A percentile compares a stretch with the other conserved stretches of the same genome.
Evolutionary conservation across 768 basidiomycete species (phyloP).

Genomic region (Sporobolomyces pararoseus): DNA sequence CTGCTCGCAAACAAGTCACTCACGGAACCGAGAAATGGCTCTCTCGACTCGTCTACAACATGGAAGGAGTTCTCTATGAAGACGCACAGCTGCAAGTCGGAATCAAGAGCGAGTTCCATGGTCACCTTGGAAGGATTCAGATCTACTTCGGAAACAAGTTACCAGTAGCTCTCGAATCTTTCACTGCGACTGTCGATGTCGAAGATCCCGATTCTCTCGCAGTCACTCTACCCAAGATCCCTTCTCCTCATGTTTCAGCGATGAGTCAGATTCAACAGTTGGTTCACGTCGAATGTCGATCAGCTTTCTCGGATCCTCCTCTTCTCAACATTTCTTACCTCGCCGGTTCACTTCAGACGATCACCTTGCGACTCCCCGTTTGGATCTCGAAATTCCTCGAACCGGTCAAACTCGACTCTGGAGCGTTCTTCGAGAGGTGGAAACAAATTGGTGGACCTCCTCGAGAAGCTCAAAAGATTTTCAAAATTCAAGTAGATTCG

Average conservation of each 20-base stretch:
- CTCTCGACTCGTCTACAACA: slow-evolving; percentile 59
- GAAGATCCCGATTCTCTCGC: slow-evolving; percentile 71
- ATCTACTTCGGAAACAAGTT: slow-evolving; percentile 96
- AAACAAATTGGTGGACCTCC: slow-evolving; percentile 93
- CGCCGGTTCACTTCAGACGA: slow-evolving; percentile 82
- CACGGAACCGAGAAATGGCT: slow-evolving; percentile 44
- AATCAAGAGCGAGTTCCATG: slow-evolving; percentile 92
- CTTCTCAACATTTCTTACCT: slow-evolving; percentile 83
- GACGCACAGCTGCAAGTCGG: slow-evolving; percentile 94
- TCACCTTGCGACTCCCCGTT: slow-evolving; percentile 79
- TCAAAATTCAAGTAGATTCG: slow-evolving; percentile 68
- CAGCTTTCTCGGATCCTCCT: slow-evolving; percentile 70
- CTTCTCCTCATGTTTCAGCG: slow-evolving; percentile 72
- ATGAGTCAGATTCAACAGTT: slow-evolving; percentile 88
- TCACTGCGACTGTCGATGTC: slow-evolving; percentile 73
- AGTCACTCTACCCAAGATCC: slow-evolving; percentile 83
- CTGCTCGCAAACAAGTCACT: slow-evolving; percentile 34
- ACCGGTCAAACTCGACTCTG: slow-evolving; percentile 73
- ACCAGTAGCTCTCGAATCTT: slow-evolving; percentile 77
- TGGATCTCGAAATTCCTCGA: slow-evolving; percentile 88
- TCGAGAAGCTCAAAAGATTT: slow-evolving; percentile 81
- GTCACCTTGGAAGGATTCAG: slow-evolving; percentile 86
- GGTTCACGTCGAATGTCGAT: slow-evolving; percentile 91
- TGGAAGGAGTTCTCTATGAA: slow-evolving; percentile 90
- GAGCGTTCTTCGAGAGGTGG: slow-evolving; percentile 97